phyloP scores from a whole-genome alignment of 73 alveolate genomes.

The Paramecium biaurelia region DNA sequence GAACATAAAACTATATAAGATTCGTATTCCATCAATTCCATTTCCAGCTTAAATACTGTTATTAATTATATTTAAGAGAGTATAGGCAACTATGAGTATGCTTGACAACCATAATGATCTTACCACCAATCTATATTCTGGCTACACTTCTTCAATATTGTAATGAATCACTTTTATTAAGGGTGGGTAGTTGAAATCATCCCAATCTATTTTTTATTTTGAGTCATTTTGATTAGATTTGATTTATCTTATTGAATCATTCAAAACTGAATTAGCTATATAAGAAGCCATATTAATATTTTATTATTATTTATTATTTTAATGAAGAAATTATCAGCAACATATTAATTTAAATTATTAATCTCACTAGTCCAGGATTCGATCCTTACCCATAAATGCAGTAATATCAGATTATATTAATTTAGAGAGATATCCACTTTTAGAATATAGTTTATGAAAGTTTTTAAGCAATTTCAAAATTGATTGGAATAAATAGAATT shows the following conservation, averaged over 20 bases:
- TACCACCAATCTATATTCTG: constrained; percentile 44
- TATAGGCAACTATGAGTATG: not conserved
- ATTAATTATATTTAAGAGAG: constrained; percentile 17
- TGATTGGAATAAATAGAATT: no score
- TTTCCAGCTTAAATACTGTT: not conserved
- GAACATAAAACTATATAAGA: constrained; percentile 40
- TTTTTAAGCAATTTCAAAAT: not conserved
- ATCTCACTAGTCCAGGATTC: not conserved
- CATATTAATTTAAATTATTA: not conserved
- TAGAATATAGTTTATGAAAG: not conserved
- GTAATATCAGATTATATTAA: not conserved
- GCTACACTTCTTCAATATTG: constrained; percentile 45
- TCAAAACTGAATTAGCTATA: not conserved
- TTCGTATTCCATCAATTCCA: not conserved
- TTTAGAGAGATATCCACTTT: not conserved
- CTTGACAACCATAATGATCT: constrained; percentile 45
- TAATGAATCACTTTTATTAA: constrained; percentile 60
- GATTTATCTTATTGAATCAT: not conserved
- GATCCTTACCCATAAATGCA: not conserved
- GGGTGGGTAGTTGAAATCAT: constrained; percentile 64
- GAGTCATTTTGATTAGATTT: not conserved
- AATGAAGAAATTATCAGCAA: not conserved
- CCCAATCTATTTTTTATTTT: constrained; percentile 44
- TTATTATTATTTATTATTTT: not conserved
- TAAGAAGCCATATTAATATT: not conserved